Percentiles rank a stretch among this genome's conserved stretches.
phyloP scores from a whole-genome alignment of 495 filamentous ascomycete species.

The Penicillium canariense region DNA sequence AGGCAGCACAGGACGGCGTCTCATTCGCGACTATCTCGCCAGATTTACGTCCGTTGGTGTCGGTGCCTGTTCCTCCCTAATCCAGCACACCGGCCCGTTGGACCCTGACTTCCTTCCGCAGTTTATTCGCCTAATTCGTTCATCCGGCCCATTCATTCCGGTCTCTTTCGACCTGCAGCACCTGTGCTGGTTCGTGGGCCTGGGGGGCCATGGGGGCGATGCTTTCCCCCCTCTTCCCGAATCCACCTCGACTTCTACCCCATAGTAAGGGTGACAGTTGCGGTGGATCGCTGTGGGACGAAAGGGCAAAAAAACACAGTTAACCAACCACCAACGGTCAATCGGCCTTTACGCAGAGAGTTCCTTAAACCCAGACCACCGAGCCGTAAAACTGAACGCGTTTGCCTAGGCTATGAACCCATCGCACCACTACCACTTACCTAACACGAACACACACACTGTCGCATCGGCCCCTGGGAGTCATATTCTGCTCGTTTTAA shows the following conservation, averaged over 20 bases:
- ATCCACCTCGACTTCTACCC: slow-evolving; percentile 4
- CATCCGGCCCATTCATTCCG: too few relatives aligned
- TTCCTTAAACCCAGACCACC: neutral
- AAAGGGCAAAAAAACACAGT: neutral
- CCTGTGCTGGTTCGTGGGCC: neutral
- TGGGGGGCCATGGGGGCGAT: neutral
- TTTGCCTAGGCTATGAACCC: neutral
- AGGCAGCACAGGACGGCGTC: neutral
- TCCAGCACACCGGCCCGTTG: slow-evolving; percentile 21
- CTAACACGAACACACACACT: slow-evolving; percentile 4
- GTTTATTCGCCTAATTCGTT: too few relatives aligned
- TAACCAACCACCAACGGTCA: neutral
- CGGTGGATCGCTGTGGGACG: slow-evolving; percentile 5
- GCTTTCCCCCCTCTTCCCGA: too few relatives aligned
- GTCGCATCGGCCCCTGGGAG: slow-evolving; percentile 1
- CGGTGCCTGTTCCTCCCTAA: slow-evolving; percentile 29
- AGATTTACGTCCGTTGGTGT: neutral
- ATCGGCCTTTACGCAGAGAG: neutral
- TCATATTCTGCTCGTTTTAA: slow-evolving; percentile 15
- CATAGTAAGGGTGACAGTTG: slow-evolving; percentile 15
- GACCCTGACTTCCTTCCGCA: slow-evolving; percentile 1
- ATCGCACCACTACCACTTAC: neutral
- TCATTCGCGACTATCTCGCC: slow-evolving; percentile 5
- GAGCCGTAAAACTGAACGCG: neutral
- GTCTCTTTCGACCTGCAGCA: too few relatives aligned